Percentiles rank a stretch among this genome's conserved stretches.
phyloP scores from a whole-genome alignment of 495 filamentous ascomycete species.

The Xanthoparmelia taractica region DNA sequence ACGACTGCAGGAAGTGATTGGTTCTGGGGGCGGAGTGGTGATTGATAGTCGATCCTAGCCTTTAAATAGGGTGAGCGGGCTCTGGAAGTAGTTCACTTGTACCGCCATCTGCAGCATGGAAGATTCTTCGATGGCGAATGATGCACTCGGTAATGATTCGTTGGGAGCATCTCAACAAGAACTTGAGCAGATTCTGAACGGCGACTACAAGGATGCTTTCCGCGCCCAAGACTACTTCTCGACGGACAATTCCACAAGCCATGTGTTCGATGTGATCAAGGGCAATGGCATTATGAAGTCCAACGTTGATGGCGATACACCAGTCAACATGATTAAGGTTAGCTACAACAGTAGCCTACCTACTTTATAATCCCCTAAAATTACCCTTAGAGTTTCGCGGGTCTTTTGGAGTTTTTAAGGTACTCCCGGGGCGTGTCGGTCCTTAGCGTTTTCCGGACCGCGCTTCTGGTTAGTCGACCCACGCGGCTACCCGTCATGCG shows the following conservation, averaged over 20 bases:
- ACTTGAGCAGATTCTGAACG: constrained; percentile 4
- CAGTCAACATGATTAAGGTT: constrained; percentile 12
- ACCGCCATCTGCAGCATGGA: neutral
- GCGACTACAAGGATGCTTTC: neutral
- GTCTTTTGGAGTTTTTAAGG: too few relatives aligned
- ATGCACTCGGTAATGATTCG: neutral
- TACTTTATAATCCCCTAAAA: too few relatives aligned
- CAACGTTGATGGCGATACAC: constrained; percentile 8
- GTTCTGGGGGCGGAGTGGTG: neutral
- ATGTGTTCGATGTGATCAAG: constrained; percentile 5
- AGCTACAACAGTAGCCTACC: too few relatives aligned
- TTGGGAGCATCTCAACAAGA: neutral
- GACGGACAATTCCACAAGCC: constrained; percentile 6
- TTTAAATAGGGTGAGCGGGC: neutral
- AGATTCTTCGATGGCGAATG: neutral
- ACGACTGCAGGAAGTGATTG: constrained; percentile 4
- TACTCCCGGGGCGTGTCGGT: neutral
- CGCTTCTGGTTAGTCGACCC: too few relatives aligned
- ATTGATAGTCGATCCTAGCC: neutral
- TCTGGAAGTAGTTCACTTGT: neutral
- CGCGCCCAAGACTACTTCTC: neutral
- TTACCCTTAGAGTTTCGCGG: neutral
- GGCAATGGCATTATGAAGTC: constrained; percentile 14
- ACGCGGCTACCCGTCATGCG: too few relatives aligned
- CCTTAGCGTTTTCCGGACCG: too few relatives aligned